These are phyloP conservation scores for Buddleja alternifolia DNA, from an alignment of 257 asterid species.

Conservation along the genomic window DNA sequence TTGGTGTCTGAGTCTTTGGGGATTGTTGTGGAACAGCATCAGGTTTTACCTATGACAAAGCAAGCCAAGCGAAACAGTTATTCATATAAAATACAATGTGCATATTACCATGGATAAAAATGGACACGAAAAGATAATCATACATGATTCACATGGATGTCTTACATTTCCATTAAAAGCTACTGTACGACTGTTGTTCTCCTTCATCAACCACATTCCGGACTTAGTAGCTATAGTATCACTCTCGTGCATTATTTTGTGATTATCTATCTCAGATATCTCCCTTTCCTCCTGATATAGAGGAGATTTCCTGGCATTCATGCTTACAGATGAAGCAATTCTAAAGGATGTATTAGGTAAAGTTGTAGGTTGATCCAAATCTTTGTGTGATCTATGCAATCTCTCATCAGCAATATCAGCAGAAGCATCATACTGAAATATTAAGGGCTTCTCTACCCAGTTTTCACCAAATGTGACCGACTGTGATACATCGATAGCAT, in stretches of 20 bases:
- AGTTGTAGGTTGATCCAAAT: constrained; percentile 37
- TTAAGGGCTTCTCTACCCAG: constrained; percentile 44
- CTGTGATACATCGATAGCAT: constrained; percentile 35
- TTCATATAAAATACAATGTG: constrained; percentile 2
- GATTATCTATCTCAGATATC: constrained; percentile 39
- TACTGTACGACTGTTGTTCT: constrained; percentile 39
- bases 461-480: constrained; percentile 44
- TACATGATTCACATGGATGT: constrained; percentile 22
- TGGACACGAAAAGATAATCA: constrained; percentile 15
- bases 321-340: constrained; percentile 39
- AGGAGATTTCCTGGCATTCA: constrained; percentile 51
- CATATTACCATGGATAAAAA: constrained; percentile 18
- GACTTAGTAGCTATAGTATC: constrained; percentile 41
- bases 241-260: constrained; percentile 37
- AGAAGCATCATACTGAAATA: constrained; percentile 30
- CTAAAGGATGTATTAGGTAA: constrained; percentile 38
- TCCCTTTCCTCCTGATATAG: constrained; percentile 52
- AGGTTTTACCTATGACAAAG: constrained; percentile 52
- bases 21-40: constrained; percentile 39
- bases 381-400: constrained; percentile 37
- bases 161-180: constrained; percentile 72
- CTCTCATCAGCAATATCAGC: constrained; percentile 46
- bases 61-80: constrained; percentile 30
- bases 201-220: constrained; percentile 45
- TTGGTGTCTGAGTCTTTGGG: constrained; percentile 42